These are phyloP conservation scores for Penicillium coffeae DNA, from an alignment of 495 filamentous ascomycete genomes.

Conservation along the genomic window DNA sequence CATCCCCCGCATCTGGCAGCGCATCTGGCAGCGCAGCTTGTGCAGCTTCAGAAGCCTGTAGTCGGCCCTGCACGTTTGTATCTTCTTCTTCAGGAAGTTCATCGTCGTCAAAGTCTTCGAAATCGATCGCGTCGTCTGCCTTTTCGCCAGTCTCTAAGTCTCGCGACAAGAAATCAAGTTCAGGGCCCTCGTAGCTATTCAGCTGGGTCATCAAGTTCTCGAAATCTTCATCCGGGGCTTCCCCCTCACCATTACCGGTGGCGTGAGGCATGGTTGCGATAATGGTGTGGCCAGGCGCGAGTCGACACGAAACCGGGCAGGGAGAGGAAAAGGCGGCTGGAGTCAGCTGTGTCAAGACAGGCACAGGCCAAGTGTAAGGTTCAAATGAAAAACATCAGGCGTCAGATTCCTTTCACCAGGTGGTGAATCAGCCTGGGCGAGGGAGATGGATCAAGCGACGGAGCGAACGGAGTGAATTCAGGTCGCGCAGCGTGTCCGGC, in stretches of 20 bases:
- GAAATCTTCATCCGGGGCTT: slow-evolving; percentile 42
- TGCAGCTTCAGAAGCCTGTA: slow-evolving; percentile 11
- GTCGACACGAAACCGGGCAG: neutral
- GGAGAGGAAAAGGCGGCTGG: neutral
- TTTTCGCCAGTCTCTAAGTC: slow-evolving; percentile 65
- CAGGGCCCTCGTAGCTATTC: slow-evolving; percentile 37
- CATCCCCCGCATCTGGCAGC: slow-evolving; percentile 30
- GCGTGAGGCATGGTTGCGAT: slow-evolving; percentile 46
- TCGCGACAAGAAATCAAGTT: slow-evolving; percentile 42
- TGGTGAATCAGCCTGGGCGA: neutral
- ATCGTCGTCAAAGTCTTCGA: slow-evolving; percentile 76
- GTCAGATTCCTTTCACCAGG: neutral
- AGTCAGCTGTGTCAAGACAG: neutral
- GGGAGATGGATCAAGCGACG: neutral
- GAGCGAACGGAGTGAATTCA: neutral
- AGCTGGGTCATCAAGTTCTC: slow-evolving; percentile 50
- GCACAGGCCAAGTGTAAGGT: neutral
- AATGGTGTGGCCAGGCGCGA: neutral
- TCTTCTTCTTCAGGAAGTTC: slow-evolving; percentile 68
- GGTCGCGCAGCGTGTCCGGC: too few relatives aligned
- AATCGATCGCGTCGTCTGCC: slow-evolving; percentile 79
- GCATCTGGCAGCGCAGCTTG: slow-evolving; percentile 12
- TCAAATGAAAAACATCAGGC: neutral
- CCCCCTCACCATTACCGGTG: slow-evolving; percentile 26
- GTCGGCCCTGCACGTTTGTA: slow-evolving; percentile 9